Conservation (phyloP, 495 filamentous ascomycete genomes). For the Parmelia sp. region DNA sequence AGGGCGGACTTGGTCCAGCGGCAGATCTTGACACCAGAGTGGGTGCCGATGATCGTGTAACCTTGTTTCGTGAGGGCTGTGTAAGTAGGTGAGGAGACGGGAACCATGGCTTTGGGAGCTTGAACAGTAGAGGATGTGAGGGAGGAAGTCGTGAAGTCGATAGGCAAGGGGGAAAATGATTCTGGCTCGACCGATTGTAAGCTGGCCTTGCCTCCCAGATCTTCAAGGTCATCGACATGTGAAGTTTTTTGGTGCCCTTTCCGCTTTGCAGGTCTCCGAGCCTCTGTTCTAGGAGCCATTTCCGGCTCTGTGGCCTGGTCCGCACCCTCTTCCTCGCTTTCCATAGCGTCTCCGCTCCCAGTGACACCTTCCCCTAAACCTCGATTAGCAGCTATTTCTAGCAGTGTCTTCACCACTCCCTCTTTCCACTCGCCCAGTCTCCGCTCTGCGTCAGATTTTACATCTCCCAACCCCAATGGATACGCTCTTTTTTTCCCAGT, state of each 20-base stretch:
- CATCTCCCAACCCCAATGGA: slow-evolving; percentile 81
- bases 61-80: slow-evolving; percentile 88
- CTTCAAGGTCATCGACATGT: slow-evolving; percentile 71
- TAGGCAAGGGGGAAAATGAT: slow-evolving; percentile 51
- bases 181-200: slow-evolving; percentile 7
- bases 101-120: slow-evolving; percentile 82
- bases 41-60: slow-evolving; percentile 88
- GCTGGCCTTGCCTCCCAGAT: slow-evolving; percentile 51
- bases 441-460: slow-evolving; percentile 60
- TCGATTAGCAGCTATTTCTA: slow-evolving; percentile 55
- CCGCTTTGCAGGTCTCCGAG: slow-evolving; percentile 25
- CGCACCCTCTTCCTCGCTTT: slow-evolving; percentile 75
- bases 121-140: slow-evolving; percentile 48
- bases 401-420: slow-evolving; percentile 66
- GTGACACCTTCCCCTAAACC: slow-evolving; percentile 70
- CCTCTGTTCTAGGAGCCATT: neutral
- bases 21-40: slow-evolving; percentile 95
- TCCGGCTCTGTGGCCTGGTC: slow-evolving; percentile 33
- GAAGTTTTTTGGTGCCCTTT: slow-evolving; percentile 38
- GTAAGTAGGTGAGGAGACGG: slow-evolving; percentile 80
- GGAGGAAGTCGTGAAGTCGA: slow-evolving; percentile 62
- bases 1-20: slow-evolving; percentile 97
- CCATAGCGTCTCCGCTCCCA: slow-evolving; percentile 73
- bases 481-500: slow-evolving; percentile 74
- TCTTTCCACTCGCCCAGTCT: slow-evolving; percentile 68